phyloP scores from a whole-genome alignment of 2,329 filamentous ascomycete genomes.

The Rachicladosporium sp. region DNA sequence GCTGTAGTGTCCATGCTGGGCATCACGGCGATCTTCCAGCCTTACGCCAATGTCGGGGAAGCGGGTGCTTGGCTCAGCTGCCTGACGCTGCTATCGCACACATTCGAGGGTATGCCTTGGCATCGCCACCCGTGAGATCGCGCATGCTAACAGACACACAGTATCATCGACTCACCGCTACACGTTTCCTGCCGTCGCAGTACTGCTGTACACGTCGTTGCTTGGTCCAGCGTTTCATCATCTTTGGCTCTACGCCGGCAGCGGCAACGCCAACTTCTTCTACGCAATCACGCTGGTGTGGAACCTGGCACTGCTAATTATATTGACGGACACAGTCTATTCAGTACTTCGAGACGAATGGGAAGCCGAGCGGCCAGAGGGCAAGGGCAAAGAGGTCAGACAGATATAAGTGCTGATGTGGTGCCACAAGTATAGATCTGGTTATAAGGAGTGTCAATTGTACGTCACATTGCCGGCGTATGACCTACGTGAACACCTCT shows the following conservation, averaged over 20 bases:
- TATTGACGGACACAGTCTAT: conserved; percentile 80
- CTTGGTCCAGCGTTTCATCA: conserved; percentile 93
- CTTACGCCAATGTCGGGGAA: conserved; percentile 88
- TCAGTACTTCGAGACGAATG: conserved; percentile 84
- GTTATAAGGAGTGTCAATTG: no score
- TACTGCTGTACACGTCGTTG: conserved; percentile 75
- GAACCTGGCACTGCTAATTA: conserved; percentile 76
- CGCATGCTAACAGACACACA: conserved; percentile 25
- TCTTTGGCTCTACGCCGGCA: conserved; percentile 95
- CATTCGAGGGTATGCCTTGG: no score
- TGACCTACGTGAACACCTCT: conserved; percentile 13
- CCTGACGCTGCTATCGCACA: no score
- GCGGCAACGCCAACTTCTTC: conserved; percentile 97
- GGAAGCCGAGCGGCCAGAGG: conserved; percentile 82
- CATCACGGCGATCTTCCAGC: conserved; percentile 90
- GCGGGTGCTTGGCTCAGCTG: conserved; percentile 61
- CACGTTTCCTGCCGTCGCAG: conserved; percentile 72
- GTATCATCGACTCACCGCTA: conserved; percentile 64
- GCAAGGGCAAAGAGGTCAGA: conserved; percentile 74
- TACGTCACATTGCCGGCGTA: no score
- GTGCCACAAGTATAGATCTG: no score
- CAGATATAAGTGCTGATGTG: conserved; percentile 47
- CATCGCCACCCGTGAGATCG: background rate
- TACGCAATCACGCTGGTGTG: conserved; percentile 98
- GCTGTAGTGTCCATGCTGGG: conserved; percentile 75